Evolutionary conservation across 768 basidiomycete species (phyloP), one percentile per base, ranked within the genome.

Genomic region (Termitomyces sp.): DNA sequence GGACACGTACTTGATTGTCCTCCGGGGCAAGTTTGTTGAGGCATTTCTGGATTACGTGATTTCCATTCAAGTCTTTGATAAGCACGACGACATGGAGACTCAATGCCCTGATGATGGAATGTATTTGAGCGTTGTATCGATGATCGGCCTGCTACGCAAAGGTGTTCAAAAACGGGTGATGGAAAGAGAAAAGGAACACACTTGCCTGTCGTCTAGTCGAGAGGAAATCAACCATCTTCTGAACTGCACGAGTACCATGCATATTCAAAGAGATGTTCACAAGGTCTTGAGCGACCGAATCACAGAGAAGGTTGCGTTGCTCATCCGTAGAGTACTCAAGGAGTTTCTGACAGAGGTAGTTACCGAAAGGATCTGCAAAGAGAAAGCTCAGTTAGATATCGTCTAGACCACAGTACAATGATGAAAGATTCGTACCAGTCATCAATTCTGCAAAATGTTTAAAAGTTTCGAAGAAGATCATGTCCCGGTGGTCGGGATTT

Each of bases 161-260:
- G 57, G 65, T 71, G 65, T 82, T 86, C 72, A 86, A 80, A 26
- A 78, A 75, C 71, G 70, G 74, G 72, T 76, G 72, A 70, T 33
- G 71, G 63, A 69, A 64, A 63, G 50, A 56, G 64, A 61, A 58
- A 52, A 60, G 62, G 68, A 67, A 55, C 49, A 59, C 61, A 84
- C 87, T 82, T 77, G 79, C 92, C 90, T 94, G 93, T 68, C 97
- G 79, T 66, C 92, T 87, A 54, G 92, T 94, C 22, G 95, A 96
- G 68, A 99, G 76, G 79, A 97, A 98, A 72, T 99, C 97, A 62
- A 99, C 97, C 96, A 98, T 98, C 79, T 98, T 98, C 78, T 99
- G 97, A 58, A 98, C 97, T 28, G 97, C 97, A 60, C 97, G 87
- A 33, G 97, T 99, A 33, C 97, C 97, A 73, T 99, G 97, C 97